Evolutionary conservation across 2,329 filamentous ascomycete species (phyloP).

Genomic region (Chrysosporium queenslandicum): DNA sequence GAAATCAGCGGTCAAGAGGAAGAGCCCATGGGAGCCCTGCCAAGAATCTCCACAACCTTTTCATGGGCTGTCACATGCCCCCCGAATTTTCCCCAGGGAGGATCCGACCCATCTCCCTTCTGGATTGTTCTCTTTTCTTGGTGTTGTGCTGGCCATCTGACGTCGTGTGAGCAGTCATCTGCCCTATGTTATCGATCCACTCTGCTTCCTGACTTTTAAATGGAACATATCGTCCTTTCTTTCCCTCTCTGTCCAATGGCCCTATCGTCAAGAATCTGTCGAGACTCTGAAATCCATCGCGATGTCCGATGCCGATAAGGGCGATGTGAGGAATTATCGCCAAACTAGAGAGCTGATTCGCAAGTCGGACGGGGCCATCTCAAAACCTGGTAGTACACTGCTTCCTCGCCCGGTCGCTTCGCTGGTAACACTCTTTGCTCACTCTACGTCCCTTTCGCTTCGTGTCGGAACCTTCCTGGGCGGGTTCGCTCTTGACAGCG

Average conservation of each 20-base stretch:
- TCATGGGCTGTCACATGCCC: constrained; percentile 1
- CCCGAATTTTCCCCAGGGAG: neutral
- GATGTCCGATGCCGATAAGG: constrained; percentile 1
- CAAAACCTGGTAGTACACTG: constrained; percentile 25
- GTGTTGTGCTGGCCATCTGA: neutral
- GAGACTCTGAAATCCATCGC: neutral
- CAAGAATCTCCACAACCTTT: neutral
- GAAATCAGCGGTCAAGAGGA: neutral
- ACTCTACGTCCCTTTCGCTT: constrained; percentile 38
- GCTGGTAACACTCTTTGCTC: constrained; percentile 35
- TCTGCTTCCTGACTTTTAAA: neutral
- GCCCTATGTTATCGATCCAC: neutral
- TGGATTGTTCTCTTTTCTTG: neutral
- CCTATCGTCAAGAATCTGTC: neutral
- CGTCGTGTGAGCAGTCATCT: neutral
- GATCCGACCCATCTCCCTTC: neutral
- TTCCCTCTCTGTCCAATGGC: constrained; percentile 2
- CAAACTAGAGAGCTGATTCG: neutral
- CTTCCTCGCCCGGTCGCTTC: constrained; percentile 38
- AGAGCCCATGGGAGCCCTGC: neutral
- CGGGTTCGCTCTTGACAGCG: constrained; percentile 36
- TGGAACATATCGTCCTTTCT: neutral
- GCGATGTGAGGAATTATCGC: neutral
- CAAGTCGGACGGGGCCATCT: neutral
- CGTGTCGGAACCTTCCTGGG: constrained; percentile 38